Base-by-base conservation (phyloP, 2,329 filamentous ascomycete species). In the Trichophyton simii region DNA sequence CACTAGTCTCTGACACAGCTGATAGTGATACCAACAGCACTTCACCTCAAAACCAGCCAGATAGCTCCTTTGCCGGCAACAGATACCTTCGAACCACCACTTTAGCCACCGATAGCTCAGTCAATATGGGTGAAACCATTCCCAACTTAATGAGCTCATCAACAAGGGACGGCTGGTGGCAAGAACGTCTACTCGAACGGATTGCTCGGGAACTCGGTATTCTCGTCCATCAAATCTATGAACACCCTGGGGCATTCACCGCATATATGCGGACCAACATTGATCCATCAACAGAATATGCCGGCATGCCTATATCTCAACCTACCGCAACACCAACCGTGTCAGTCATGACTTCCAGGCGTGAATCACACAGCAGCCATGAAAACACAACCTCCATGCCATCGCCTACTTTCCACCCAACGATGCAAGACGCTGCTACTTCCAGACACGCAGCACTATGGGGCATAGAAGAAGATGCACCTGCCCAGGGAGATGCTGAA, bases 171-270 rank as follows among this genome's bases (percentile, higher is more conserved):
- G 61, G 71, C 65, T 64, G 71, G 64, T 70, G 75, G 74, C 65
- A 65, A 71, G 78, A 88, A 57, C 85, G 85, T 62, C 80, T 96
- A 20, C 79, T 99, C 1, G 88, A 95, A 68, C 84, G 87, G 61
- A 87, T 99, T 65, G 89, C 94, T 2, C 85, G 84, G 60, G 94
- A 99, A 75, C 82, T 99, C 3, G 92, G 91, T 8, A 77, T 89
- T 36, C 78, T 96, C 13, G 87, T 96, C 28, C 84, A 89, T 70
- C 88, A 91, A 65, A 79, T 97, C 57, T 89, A 89, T 31, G 88
- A 89, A 63, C 88, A 96, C 65, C 91, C 92, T 0, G 89, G 90
- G 1, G 90, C 92, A 0, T 97, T 97, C 72, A 88, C 86, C 13
- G 89, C 89, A 0, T 96, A 95, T 70, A 78, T 83, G 22, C 82